These are phyloP conservation scores for Lotus japonicus DNA, from an alignment of 306 rosid genomes.

Conservation along the genomic window DNA sequence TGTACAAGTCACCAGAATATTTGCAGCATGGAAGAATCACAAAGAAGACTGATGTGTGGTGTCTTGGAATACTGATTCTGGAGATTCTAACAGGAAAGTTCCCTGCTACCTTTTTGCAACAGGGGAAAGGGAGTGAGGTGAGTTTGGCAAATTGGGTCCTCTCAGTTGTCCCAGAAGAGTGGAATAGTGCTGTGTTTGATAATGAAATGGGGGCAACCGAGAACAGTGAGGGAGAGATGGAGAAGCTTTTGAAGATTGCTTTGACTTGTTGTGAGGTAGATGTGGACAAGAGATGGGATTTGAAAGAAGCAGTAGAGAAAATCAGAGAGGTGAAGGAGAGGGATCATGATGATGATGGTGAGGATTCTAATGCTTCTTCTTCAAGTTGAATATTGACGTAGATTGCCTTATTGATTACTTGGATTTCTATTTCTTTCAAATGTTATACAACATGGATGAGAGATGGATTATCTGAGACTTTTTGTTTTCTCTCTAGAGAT, in stretches of 20 bases:
- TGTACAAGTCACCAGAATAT: slow-evolving; percentile 75
- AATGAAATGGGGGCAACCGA: slow-evolving; percentile 35
- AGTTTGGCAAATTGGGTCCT: slow-evolving; percentile 57
- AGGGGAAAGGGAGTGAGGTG: slow-evolving; percentile 51
- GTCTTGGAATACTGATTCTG: slow-evolving; percentile 64
- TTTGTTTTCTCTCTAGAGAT: not conserved
- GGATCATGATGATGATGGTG: not conserved
- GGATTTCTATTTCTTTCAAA: slow-evolving; percentile 6
- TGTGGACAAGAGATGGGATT: slow-evolving; percentile 59
- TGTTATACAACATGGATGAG: not conserved
- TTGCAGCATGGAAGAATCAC: slow-evolving; percentile 60
- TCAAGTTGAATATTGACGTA: not conserved
- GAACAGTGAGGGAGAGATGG: slow-evolving; percentile 47
- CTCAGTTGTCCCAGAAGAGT: slow-evolving; percentile 42
- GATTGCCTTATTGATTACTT: not conserved
- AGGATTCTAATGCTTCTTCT: slow-evolving; percentile 23
- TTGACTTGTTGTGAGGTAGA: slow-evolving; percentile 61
- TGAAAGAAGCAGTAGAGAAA: slow-evolving; percentile 58
- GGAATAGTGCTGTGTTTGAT: slow-evolving; percentile 57
- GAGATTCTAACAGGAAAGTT: slow-evolving; percentile 69
- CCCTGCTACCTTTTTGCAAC: slow-evolving; percentile 47
- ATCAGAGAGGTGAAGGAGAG: slow-evolving; percentile 58
- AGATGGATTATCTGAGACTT: not conserved
- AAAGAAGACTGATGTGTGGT: slow-evolving; percentile 85
- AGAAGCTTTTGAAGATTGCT: slow-evolving; percentile 61